phyloP scores from a whole-genome alignment of 1,284 basidiomycete genomes.

The Fomitopsis schrenkii region DNA sequence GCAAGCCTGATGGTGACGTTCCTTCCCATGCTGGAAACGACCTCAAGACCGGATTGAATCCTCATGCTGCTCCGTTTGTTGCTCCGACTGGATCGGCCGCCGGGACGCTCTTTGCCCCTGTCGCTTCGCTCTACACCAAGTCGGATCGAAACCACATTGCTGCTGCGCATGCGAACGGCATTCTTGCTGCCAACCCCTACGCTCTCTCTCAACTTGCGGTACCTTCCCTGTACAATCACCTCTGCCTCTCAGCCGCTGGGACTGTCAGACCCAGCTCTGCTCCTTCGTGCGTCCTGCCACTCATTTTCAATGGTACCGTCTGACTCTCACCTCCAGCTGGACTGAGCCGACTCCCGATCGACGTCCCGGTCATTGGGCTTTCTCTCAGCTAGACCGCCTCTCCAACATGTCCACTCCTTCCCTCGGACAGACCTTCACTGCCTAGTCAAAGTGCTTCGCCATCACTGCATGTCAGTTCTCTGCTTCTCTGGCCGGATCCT shows the following conservation, averaged over 20 bases:
- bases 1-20: slow-evolving; percentile 13
- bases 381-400: slow-evolving; percentile 7
- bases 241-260: slow-evolving; percentile 19
- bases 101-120: slow-evolving; percentile 12
- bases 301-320: too few species aligned
- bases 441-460: neutral
- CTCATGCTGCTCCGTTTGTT: slow-evolving; percentile 31
- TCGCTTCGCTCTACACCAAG: slow-evolving; percentile 13
- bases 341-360: neutral
- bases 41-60: slow-evolving; percentile 27
- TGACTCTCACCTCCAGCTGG: slow-evolving; percentile 4
- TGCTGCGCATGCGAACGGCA: slow-evolving; percentile 14
- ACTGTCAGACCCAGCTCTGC: slow-evolving; percentile 24
- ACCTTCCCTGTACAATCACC: slow-evolving; percentile 12
- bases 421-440: slow-evolving; percentile 2
- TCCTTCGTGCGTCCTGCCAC: slow-evolving; percentile 20
- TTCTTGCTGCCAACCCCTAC: slow-evolving; percentile 17
- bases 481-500: neutral
- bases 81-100: slow-evolving; percentile 13
- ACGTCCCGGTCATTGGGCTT: slow-evolving; percentile 2
- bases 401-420: slow-evolving; percentile 11
- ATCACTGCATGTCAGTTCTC: neutral
- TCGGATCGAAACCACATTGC: slow-evolving; percentile 7
- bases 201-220: slow-evolving; percentile 16
- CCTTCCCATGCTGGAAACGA: slow-evolving; percentile 9